Base-by-base conservation (phyloP, 495 filamentous ascomycete genomes). In the Penicillium cinerascens region DNA sequence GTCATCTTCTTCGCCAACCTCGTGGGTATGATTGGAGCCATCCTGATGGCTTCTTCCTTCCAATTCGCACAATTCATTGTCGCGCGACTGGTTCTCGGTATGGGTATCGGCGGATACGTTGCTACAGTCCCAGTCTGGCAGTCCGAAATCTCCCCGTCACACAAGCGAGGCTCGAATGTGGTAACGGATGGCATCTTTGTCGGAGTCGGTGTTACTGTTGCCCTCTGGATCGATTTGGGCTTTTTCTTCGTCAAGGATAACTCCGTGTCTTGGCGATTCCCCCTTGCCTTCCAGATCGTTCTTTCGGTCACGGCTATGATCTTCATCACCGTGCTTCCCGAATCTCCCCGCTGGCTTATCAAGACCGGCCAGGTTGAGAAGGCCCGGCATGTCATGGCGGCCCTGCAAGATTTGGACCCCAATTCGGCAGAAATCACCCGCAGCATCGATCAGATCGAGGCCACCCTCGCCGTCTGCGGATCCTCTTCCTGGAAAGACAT, bases 321-420 rank as follows among this genome's bases (percentile, higher is more conserved):
- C 46, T 72, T 81, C 40, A 77, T 80, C 17, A 74, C 85, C 44
- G 72, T 83, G 53, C 72, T 83, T 15, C 78, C 74, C 13, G 84
- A 87, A 60, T 84, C 82, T 1, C 81, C 82, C 33, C 75, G 81
- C 2, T 85, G 82, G 78, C 75, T 84, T 15, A 64, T 75, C 27
- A 83, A 82, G 54, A 71, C 65, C 7, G 80, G 78, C 3, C 74
- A 77, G 2, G 60, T 66, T 7, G 76, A 78, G 4, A 78, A 84
- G 40, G 81, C 80, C 3, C 70, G 73, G 13, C 76, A 74, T 43
- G 74, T 85, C 40, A 72, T 87, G 11, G 54, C 70, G 0, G 64
- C 66, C 0, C 57, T 77, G 7, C 56, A 60, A 0, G 69, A 70
- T 13, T 47, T 63, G 2, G 55, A 63, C 5, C 47, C 55, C 7